Evolutionary conservation across 1,284 basidiomycete species (phyloP).

Genomic region (Ceratobasidium papillatum): DNA sequence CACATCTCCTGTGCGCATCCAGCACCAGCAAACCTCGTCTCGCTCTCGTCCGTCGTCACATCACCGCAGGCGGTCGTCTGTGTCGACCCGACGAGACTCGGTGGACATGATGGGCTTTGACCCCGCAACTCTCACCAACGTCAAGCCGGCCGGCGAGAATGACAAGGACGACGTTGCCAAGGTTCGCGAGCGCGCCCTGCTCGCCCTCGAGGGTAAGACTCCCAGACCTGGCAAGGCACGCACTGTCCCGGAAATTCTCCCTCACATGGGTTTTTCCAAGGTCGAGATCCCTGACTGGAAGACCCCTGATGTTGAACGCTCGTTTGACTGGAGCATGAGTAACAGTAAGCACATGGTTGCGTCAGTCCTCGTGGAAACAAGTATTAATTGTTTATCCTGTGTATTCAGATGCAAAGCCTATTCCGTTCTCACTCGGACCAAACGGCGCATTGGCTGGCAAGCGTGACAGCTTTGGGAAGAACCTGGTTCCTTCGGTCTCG

Average conservation of each 20-base stretch:
- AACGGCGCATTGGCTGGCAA: slow-evolving; percentile 63
- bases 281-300: slow-evolving; percentile 82
- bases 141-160: slow-evolving; percentile 69
- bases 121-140: slow-evolving; percentile 55
- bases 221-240: slow-evolving; percentile 49
- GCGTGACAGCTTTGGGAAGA: slow-evolving; percentile 79
- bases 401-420: slow-evolving; percentile 31
- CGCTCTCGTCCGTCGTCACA: slow-evolving; percentile 72
- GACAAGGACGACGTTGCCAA: slow-evolving; percentile 58
- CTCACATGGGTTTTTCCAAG: slow-evolving; percentile 64
- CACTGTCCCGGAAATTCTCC: slow-evolving; percentile 51
- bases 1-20: slow-evolving; percentile 7
- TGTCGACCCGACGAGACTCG: slow-evolving; percentile 82
- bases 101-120: slow-evolving; percentile 81
- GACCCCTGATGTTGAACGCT: slow-evolving; percentile 61
- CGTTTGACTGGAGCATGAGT: slow-evolving; percentile 58
- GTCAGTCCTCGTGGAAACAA: slow-evolving; percentile 20
- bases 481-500: slow-evolving; percentile 65
- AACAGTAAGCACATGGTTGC: slow-evolving; percentile 14
- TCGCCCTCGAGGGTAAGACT: slow-evolving; percentile 76
- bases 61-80: slow-evolving; percentile 81
- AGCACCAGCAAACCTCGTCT: slow-evolving; percentile 18
- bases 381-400: slow-evolving; percentile 18
- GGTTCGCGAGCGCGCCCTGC: slow-evolving; percentile 72
- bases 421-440: slow-evolving; percentile 47